These are phyloP conservation scores for Cytospora mali DNA, from an alignment of 2,329 filamentous ascomycete species.

Conservation along the genomic window DNA sequence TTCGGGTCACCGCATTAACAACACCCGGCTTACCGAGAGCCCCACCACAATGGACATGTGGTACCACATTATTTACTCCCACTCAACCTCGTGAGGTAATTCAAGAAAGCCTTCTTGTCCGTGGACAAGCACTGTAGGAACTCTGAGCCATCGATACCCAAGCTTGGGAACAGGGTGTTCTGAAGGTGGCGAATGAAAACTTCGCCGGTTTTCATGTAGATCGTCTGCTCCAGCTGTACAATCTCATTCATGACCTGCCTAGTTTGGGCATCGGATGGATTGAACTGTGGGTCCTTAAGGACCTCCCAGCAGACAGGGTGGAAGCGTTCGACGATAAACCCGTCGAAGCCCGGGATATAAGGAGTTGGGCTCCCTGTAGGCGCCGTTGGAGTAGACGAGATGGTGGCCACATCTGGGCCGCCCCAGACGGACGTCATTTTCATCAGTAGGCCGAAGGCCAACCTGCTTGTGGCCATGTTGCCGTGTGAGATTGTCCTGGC, in stretches of 20 bases:
- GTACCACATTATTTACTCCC: slow-evolving; percentile 16
- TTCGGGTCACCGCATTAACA: background rate
- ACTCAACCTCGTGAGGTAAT: slow-evolving; percentile 59
- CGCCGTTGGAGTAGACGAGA: slow-evolving; percentile 54
- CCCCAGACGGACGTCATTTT: slow-evolving; percentile 90
- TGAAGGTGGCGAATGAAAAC: slow-evolving; percentile 74
- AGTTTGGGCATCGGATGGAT: slow-evolving; percentile 81
- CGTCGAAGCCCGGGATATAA: slow-evolving; percentile 83
- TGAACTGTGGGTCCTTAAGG: slow-evolving; percentile 76
- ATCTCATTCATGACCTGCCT: slow-evolving; percentile 88
- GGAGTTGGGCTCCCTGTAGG: slow-evolving; percentile 56
- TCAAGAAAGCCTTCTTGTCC: slow-evolving; percentile 64
- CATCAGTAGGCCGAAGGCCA: slow-evolving; percentile 80
- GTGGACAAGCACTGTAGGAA: slow-evolving; percentile 62
- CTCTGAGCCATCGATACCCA: slow-evolving; percentile 65
- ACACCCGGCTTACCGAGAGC: background rate
- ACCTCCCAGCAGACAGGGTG: slow-evolving; percentile 90
- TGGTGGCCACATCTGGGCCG: slow-evolving; percentile 72
- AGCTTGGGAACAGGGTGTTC: slow-evolving; percentile 61
- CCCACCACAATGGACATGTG: background rate
- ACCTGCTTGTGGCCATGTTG: slow-evolving; percentile 61
- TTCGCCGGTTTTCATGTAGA: slow-evolving; percentile 87
- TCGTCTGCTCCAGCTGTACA: slow-evolving; percentile 81
- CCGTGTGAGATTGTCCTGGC: slow-evolving; percentile 71
- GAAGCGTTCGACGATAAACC: slow-evolving; percentile 87